Evolutionary conservation across 2,329 filamentous ascomycete species (phyloP).

Genomic region (Diaporthe amygdali): DNA sequence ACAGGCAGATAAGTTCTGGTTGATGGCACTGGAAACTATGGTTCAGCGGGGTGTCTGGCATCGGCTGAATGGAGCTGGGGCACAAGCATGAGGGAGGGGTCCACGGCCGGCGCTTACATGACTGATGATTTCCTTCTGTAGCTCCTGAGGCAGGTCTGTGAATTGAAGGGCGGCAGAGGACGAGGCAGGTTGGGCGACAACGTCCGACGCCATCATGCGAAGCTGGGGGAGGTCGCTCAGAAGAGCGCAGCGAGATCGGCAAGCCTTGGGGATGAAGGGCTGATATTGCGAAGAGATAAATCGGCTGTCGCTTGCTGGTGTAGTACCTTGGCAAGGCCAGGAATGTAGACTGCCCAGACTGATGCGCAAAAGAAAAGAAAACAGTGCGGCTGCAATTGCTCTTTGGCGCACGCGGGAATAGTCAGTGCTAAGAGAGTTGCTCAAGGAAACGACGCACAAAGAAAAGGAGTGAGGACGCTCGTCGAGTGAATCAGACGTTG

Average conservation of each 20-base stretch:
- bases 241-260: background rate
- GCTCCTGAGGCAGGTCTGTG: constrained; percentile 51
- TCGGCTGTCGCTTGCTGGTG: constrained; percentile 1
- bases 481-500: background rate
- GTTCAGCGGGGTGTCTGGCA: constrained; percentile 18
- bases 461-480: constrained; percentile 9
- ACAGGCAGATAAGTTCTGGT: constrained; percentile 60
- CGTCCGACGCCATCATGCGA: constrained; percentile 20
- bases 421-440: background rate
- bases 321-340: background rate
- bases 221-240: background rate
- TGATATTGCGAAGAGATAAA: background rate
- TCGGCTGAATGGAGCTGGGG: background rate
- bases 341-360: background rate
- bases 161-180: constrained; percentile 39
- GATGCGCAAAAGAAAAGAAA: background rate
- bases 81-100: background rate
- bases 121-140: constrained; percentile 52
- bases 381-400: background rate
- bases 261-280: background rate
- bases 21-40: constrained; percentile 49
- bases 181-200: background rate
- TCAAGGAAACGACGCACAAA: background rate
- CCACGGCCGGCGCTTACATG: constrained; percentile 43
- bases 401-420: background rate